Evolutionary conservation across 257 asterid genomes (phyloP).

Genomic region (Solanum chiquidenum): DNA sequence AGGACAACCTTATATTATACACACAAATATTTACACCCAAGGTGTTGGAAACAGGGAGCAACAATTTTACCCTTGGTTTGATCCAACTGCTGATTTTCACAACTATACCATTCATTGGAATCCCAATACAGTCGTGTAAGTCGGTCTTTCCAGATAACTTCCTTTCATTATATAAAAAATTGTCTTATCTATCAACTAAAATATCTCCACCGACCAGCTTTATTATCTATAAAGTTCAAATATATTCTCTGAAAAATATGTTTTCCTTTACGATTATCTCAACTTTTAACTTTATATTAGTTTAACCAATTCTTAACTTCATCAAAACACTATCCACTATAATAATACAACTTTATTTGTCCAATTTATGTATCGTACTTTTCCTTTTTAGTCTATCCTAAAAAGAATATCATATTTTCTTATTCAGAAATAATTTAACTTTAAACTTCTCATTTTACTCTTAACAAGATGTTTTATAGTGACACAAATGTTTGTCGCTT

Average conservation of each 20-base stretch:
- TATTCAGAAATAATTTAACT: too few species aligned
- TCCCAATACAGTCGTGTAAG: slow-evolving; percentile 47
- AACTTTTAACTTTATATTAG: not conserved
- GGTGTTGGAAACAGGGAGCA: slow-evolving; percentile 62
- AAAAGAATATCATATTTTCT: too few species aligned
- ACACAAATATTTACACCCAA: slow-evolving; percentile 54
- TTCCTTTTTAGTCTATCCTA: too few species aligned
- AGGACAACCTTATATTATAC: slow-evolving; percentile 56
- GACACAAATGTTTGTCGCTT: not conserved
- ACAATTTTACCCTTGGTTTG: slow-evolving; percentile 72
- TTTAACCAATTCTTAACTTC: not conserved
- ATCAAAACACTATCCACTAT: not conserved
- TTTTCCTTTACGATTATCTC: not conserved
- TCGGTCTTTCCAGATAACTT: not conserved
- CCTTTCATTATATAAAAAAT: not conserved
- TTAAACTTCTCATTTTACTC: not conserved
- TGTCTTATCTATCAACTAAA: too few species aligned
- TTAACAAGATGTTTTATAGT: not conserved
- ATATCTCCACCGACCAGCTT: not conserved
- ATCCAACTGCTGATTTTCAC: slow-evolving; percentile 62
- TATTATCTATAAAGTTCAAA: too few species aligned
- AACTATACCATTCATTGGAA: slow-evolving; percentile 74
- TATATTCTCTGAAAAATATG: too few species aligned
- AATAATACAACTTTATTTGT: too few species aligned
- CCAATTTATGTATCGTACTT: not conserved